Percentiles rank a stretch among this genome's conserved stretches.
Conservation (phyloP, 768 basidiomycete genomes). For the Amanita rubescens region DNA sequence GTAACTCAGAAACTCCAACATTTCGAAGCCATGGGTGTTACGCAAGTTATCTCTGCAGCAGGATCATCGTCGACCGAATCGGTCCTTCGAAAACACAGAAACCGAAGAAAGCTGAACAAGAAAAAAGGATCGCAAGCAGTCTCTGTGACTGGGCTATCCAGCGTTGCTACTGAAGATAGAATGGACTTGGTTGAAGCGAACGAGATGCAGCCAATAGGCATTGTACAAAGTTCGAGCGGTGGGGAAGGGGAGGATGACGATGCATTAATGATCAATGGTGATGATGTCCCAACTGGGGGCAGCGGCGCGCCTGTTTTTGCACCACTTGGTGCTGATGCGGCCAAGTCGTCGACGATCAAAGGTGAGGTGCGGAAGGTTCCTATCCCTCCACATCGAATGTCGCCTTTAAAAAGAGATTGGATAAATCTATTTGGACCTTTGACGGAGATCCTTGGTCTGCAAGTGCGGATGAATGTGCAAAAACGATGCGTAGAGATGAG, state of each 20-base stretch:
- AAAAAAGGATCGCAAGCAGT: neutral
- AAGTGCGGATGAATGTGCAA: constrained; percentile 96
- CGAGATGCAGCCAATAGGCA: neutral
- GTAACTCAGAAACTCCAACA: neutral
- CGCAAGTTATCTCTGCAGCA: neutral
- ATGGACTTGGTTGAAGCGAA: constrained; percentile 1
- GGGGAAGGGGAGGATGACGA: constrained; percentile 2
- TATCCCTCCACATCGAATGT: constrained; percentile 96
- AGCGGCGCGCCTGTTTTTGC: constrained; percentile 35
- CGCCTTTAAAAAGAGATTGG: constrained; percentile 95
- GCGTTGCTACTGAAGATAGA: neutral
- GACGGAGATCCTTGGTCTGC: constrained; percentile 89
- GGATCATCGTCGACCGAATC: neutral
- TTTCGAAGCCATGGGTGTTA: constrained; percentile 1
- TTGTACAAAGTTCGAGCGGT: neutral
- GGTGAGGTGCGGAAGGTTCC: constrained; percentile 85
- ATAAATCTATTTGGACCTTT: constrained; percentile 90
- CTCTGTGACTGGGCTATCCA: neutral
- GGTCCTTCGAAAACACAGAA: constrained; percentile 1
- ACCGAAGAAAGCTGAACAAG: constrained; percentile 6
- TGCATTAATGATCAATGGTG: constrained; percentile 37
- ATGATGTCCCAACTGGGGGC: constrained; percentile 55
- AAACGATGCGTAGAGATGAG: constrained; percentile 86
- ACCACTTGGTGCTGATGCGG: constrained; percentile 43
- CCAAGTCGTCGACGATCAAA: constrained; percentile 70